Evolutionary conservation across 306 rosid genomes (phyloP).

Genomic region (Prunus fruticosa): DNA sequence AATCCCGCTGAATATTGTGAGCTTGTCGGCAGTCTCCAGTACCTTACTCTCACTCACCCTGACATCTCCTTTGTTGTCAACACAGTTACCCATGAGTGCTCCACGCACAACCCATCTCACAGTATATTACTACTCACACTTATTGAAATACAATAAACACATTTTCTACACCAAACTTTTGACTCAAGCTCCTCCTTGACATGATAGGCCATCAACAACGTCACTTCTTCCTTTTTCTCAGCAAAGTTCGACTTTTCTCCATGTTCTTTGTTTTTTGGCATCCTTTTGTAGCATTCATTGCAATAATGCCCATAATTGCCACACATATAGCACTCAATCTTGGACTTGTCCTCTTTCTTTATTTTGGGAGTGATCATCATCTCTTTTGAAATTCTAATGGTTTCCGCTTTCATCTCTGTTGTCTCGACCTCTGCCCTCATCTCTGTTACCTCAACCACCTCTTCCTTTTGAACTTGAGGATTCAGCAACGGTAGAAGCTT

Average conservation of each 20-base stretch:
- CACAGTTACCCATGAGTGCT: too few relatives aligned
- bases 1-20: too few relatives aligned
- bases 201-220: background rate
- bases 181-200: background rate
- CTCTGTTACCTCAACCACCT: background rate
- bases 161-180: background rate
- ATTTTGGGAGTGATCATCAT: background rate
- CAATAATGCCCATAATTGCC: background rate
- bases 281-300: background rate
- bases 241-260: too few relatives aligned
- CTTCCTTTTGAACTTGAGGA: background rate
- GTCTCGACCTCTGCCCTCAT: background rate
- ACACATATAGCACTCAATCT: background rate
- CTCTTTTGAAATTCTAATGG: background rate
- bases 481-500: too few relatives aligned
- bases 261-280: background rate
- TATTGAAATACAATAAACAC: too few relatives aligned
- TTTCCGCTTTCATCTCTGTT: background rate
- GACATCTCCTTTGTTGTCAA: too few relatives aligned
- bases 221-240: background rate
- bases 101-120: too few relatives aligned
- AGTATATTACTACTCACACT: too few relatives aligned
- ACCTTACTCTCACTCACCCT: too few relatives aligned
- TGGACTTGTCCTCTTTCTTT: background rate
- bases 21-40: too few relatives aligned